A percentile compares a stretch with the other conserved stretches of the same genome.
Conservation (phyloP, 106 monocot genomes). For the Agapanthus africanus region DNA sequence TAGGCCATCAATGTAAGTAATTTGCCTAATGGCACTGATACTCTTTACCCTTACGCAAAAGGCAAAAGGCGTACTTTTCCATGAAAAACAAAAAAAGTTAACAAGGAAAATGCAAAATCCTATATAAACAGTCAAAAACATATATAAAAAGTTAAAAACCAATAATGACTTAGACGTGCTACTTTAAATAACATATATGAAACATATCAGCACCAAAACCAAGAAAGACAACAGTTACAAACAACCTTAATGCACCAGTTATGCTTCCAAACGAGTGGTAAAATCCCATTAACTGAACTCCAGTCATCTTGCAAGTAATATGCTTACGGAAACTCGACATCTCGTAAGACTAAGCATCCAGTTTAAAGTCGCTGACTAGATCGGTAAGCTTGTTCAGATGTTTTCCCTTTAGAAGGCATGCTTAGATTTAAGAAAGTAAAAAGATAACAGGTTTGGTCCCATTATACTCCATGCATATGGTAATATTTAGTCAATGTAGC, state of each 20-base stretch:
- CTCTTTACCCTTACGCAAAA: neutral
- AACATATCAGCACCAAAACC: neutral
- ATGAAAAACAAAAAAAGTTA: neutral
- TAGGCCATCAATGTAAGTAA: slow-evolving; percentile 3
- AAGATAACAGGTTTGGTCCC: neutral
- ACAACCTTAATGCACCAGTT: neutral
- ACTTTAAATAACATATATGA: neutral
- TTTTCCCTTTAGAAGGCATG: neutral
- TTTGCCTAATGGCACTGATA: neutral
- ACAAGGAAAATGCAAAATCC: neutral
- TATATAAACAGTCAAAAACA: neutral
- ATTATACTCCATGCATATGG: neutral
- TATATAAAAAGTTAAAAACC: neutral
- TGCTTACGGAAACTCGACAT: neutral
- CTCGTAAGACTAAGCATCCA: neutral
- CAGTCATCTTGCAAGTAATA: neutral
- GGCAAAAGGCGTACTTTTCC: neutral
- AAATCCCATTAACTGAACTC: neutral
- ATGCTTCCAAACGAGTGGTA: neutral
- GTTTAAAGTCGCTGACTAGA: neutral
- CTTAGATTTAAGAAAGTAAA: neutral
- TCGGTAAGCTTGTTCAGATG: neutral
- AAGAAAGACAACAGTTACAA: neutral
- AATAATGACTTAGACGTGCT: neutral
- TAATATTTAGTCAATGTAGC: neutral